Conservation (phyloP, 208 protist genomes). For the Phytomonas sp. region DNA sequence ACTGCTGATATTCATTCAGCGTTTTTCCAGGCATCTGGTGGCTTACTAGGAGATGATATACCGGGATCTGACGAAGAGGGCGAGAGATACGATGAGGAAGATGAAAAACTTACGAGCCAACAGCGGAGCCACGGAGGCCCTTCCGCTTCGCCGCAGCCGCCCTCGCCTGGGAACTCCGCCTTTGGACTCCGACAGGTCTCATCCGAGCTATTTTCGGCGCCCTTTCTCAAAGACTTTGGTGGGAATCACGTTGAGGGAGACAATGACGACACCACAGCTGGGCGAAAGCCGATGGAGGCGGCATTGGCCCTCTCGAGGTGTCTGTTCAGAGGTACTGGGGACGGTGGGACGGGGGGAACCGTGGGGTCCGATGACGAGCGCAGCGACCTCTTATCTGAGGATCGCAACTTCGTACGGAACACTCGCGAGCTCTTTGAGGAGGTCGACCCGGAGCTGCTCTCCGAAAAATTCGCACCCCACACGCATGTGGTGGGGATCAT, state of each 20-base stretch:
- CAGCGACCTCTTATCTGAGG: slow-evolving; percentile 18
- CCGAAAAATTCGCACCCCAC: slow-evolving; percentile 56
- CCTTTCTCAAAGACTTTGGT: neutral
- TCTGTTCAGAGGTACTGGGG: neutral
- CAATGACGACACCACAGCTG: neutral
- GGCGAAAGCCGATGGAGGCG: neutral
- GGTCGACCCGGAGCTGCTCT: slow-evolving; percentile 52
- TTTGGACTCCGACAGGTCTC: neutral
- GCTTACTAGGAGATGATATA: neutral
- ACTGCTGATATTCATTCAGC: neutral
- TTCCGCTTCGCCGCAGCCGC: neutral
- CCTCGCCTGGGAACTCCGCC: neutral
- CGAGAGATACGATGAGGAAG: neutral
- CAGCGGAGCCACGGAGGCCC: neutral
- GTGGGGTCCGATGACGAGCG: neutral
- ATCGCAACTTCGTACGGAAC: slow-evolving; percentile 53
- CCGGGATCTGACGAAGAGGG: neutral
- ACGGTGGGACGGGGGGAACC: neutral
- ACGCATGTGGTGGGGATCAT: slow-evolving; percentile 78
- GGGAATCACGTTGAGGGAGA: neutral
- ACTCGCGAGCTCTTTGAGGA: slow-evolving; percentile 65
- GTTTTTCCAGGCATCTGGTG: neutral
- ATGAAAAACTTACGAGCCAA: neutral
- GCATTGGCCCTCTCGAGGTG: neutral
- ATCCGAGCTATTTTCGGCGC: neutral